Evolutionary conservation across 169 alveolate genomes (phyloP).

Genomic region (Fabrea salina): DNA sequence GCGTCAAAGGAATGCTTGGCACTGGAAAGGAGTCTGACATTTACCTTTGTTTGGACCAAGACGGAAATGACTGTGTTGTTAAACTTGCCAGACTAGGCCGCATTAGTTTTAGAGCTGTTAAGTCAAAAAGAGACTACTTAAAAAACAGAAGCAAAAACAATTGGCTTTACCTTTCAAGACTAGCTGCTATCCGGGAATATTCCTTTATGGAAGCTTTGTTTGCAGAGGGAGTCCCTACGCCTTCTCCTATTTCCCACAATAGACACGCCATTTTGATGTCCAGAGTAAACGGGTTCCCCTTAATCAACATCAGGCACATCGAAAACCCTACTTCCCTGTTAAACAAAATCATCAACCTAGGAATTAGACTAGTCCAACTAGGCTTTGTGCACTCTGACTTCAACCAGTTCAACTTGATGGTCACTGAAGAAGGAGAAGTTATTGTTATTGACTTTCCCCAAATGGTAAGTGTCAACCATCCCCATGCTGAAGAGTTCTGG

Average conservation of each 20-base stretch:
- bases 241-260: constrained; percentile 95
- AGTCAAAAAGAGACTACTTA: constrained; percentile 97
- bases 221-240: constrained; percentile 94
- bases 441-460: constrained; percentile 95
- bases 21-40: constrained; percentile 99
- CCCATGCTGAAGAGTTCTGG: constrained; percentile 92
- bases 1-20: constrained; percentile 93
- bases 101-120: constrained; percentile 95
- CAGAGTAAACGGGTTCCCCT: constrained; percentile 91
- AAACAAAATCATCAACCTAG: constrained; percentile 73
- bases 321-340: constrained; percentile 75
- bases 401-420: constrained; percentile 96
- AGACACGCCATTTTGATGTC: constrained; percentile 98
- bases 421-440: constrained; percentile 64
- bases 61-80: constrained; percentile 86
- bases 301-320: constrained; percentile 85
- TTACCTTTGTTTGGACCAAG: constrained; percentile 90
- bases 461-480: constrained; percentile 94
- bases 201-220: constrained; percentile 94
- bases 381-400: constrained; percentile 99
- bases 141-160: constrained; percentile 93
- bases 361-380: constrained; percentile 87
- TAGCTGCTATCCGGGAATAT: constrained; percentile 98
- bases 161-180: constrained; percentile 98
- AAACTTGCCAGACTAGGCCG: constrained; percentile 96